Percentiles rank a stretch among this genome's conserved stretches.
phyloP scores from a whole-genome alignment of 1,139 yeast genomes.

The Eremothecium coryli region DNA sequence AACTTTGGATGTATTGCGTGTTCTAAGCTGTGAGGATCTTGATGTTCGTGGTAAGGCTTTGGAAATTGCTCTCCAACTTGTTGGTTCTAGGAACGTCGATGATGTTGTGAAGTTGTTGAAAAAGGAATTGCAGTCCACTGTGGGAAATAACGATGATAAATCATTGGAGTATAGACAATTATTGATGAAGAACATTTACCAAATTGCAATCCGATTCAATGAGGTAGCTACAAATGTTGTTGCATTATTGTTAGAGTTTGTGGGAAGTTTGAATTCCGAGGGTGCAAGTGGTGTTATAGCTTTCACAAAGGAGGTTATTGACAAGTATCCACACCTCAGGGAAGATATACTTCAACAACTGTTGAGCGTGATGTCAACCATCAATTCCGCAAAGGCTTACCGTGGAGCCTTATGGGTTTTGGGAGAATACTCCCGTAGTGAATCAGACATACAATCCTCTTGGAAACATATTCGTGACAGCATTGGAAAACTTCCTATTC shows the following conservation, averaged over 20 bases:
- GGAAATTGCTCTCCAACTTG: slow-evolving; percentile 68
- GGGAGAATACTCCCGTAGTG: slow-evolving; percentile 81
- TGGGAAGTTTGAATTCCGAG: slow-evolving; percentile 71
- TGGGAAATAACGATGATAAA: slow-evolving; percentile 57
- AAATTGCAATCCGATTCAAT: slow-evolving; percentile 77
- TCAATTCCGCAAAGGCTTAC: slow-evolving; percentile 82
- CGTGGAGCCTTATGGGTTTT: slow-evolving; percentile 93
- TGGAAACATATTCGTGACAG: slow-evolving; percentile 82
- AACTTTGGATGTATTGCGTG: slow-evolving; percentile 77
- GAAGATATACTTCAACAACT: slow-evolving; percentile 56
- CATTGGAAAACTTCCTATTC: slow-evolving; percentile 86
- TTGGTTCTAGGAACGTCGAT: slow-evolving; percentile 83
- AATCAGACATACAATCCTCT: slow-evolving; percentile 64
- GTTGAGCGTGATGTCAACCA: slow-evolving; percentile 50
- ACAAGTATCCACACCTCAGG: slow-evolving; percentile 79
- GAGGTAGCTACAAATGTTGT: slow-evolving; percentile 91
- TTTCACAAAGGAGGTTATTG: slow-evolving; percentile 89
- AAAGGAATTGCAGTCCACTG: slow-evolving; percentile 77
- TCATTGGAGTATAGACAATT: slow-evolving; percentile 80
- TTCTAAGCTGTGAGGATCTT: slow-evolving; percentile 76
- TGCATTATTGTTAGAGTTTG: slow-evolving; percentile 75
- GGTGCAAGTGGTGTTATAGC: slow-evolving; percentile 87
- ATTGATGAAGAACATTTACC: slow-evolving; percentile 80
- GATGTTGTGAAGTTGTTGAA: slow-evolving; percentile 86
- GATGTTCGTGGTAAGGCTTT: slow-evolving; percentile 87